Percentiles rank a stretch among this genome's conserved stretches.
Conservation (phyloP, 495 filamentous ascomycete species). For the Penicillium arizonense region DNA sequence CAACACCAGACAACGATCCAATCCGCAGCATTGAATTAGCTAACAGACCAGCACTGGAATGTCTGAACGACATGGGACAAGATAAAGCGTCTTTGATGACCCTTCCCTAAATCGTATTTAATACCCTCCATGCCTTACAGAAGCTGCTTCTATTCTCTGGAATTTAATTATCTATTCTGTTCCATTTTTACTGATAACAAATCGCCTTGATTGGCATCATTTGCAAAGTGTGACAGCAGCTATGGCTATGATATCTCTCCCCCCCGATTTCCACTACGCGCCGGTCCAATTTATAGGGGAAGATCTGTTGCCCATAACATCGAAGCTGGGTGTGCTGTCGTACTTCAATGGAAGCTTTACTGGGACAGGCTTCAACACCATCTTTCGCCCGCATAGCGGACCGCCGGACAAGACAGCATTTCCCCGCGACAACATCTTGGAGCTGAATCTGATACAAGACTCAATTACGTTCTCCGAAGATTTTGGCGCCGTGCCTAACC, state of each 20-base stretch:
- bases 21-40: not conserved
- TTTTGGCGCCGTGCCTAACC: constrained; percentile 3
- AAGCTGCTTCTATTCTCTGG: no score
- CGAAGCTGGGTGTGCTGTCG: not conserved
- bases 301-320: not conserved
- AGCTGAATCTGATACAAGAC: constrained; percentile 1
- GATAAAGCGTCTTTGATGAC: not conserved
- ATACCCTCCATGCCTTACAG: no score
- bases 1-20: not conserved
- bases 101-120: no score
- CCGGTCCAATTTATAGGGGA: not conserved
- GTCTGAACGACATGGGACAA: not conserved
- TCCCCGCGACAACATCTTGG: constrained; percentile 3
- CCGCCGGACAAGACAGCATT: not conserved
- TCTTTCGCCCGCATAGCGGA: constrained; percentile 2
- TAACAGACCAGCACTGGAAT: not conserved
- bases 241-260: constrained; percentile 3
- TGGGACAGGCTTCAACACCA: constrained; percentile 1
- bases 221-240: not conserved
- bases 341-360: constrained; percentile 5
- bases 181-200: not conserved
- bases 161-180: no score
- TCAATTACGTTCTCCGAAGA: not conserved
- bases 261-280: not conserved
- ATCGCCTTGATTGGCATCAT: not conserved